Evolutionary conservation across 805 yeast genomes (phyloP).

Genomic region (Ogataea degrootiae): DNA sequence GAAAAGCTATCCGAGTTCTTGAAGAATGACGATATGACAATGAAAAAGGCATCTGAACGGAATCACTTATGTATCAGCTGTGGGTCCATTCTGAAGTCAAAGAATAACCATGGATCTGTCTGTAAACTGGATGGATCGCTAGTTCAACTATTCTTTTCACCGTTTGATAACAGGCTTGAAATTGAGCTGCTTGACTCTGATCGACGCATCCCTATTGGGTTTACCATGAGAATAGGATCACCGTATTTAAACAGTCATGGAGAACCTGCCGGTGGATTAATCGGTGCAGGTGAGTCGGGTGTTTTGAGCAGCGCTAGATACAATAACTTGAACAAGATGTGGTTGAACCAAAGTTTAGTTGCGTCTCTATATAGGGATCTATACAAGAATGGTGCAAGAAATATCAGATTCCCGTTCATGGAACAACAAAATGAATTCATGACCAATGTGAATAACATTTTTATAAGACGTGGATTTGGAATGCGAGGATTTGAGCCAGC

Average conservation of each 20-base stretch:
- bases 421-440: no score
- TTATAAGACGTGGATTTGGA: no score
- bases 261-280: conserved; percentile 56
- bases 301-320: conserved; percentile 49
- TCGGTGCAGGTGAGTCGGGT: conserved; percentile 52
- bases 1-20: conserved; percentile 40
- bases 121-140: conserved; percentile 21
- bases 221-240: conserved; percentile 37
- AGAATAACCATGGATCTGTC: conserved; percentile 11
- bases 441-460: no score
- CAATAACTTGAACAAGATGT: conserved; percentile 49
- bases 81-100: conserved; percentile 16
- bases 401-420: no score
- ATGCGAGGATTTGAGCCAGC: no score
- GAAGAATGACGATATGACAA: conserved; percentile 39
- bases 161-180: conserved; percentile 8
- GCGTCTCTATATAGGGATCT: conserved; percentile 13
- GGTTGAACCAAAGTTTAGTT: conserved; percentile 45
- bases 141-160: conserved; percentile 23
- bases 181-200: conserved; percentile 16
- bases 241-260: conserved; percentile 77
- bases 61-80: conserved; percentile 23
- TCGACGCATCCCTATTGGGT: conserved; percentile 1
- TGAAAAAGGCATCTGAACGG: conserved; percentile 16
- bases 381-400: background rate